These are phyloP conservation scores for Herpetospermum pedunculosum DNA, from an alignment of 306 rosid species.

Conservation along the genomic window DNA sequence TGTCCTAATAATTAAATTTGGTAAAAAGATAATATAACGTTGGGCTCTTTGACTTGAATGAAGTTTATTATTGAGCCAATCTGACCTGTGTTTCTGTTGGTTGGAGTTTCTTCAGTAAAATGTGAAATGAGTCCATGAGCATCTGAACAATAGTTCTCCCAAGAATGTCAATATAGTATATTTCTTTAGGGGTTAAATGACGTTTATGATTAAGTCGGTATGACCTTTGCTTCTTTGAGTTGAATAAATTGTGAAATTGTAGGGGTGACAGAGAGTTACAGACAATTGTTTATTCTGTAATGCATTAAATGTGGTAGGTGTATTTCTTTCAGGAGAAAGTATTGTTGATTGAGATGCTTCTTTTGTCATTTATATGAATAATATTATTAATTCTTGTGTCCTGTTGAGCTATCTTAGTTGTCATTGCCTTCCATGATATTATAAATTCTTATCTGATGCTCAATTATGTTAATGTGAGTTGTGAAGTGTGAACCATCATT, in stretches of 20 bases:
- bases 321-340: neutral
- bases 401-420: neutral
- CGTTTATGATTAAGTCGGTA: neutral
- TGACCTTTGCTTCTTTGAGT: neutral
- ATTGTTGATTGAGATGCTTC: neutral
- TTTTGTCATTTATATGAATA: neutral
- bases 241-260: neutral
- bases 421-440: neutral
- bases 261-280: neutral
- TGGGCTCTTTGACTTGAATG: neutral
- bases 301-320: neutral
- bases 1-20: neutral
- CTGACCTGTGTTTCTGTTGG: neutral
- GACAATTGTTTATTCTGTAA: neutral
- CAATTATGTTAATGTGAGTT: neutral
- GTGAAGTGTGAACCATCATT: neutral
- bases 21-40: neutral
- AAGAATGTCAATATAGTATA: neutral
- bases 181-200: neutral
- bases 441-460: neutral
- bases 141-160: neutral
- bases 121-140: neutral
- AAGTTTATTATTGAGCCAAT: neutral
- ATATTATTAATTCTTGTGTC: neutral
- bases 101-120: neutral